Percentiles rank a stretch among this genome's conserved stretches.
Evolutionary conservation across 2,329 filamentous ascomycete genomes (phyloP).

Genomic region (Teratosphaeriaceae sp.): DNA sequence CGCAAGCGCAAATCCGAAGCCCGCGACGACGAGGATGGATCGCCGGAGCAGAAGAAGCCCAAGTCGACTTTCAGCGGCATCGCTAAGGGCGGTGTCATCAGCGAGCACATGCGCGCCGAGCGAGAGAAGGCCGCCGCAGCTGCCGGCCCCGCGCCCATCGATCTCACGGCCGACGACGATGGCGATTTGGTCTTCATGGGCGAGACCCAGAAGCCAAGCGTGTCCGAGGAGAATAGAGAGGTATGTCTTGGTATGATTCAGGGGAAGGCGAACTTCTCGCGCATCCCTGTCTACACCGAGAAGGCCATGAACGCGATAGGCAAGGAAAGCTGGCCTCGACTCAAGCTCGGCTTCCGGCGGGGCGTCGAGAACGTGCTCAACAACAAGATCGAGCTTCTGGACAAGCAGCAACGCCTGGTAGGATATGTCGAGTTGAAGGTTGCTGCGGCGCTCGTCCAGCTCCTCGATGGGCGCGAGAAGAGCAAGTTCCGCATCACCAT

Average conservation of each 20-base stretch:
- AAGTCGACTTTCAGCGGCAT: conserved; percentile 40
- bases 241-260: conserved; percentile 22
- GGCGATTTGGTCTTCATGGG: conserved; percentile 16
- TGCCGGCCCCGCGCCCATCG: conserved; percentile 23
- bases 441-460: conserved; percentile 59
- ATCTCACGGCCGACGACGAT: conserved; percentile 48
- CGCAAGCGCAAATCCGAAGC: conserved; percentile 53
- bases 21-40: conserved; percentile 33
- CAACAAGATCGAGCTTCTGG: conserved; percentile 63
- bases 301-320: conserved; percentile 11
- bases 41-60: conserved; percentile 33
- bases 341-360: conserved; percentile 64
- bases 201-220: conserved; percentile 5
- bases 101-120: conserved; percentile 60
- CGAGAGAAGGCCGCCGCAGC: conserved; percentile 38
- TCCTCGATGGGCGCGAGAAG: conserved; percentile 59
- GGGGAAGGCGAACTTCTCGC: conserved; percentile 16
- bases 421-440: conserved; percentile 66
- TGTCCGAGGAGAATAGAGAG: conserved; percentile 14
- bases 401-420: conserved; percentile 61
- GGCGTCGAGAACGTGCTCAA: conserved; percentile 35
- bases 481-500: conserved; percentile 64
- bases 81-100: conserved; percentile 52
- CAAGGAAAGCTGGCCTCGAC: conserved; percentile 54
- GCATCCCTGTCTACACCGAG: conserved; percentile 15